Evolutionary conservation across 73 alveolate species (phyloP), one percentile per base, ranked within the genome.

Genomic region (Breviolum minutum): DNA sequence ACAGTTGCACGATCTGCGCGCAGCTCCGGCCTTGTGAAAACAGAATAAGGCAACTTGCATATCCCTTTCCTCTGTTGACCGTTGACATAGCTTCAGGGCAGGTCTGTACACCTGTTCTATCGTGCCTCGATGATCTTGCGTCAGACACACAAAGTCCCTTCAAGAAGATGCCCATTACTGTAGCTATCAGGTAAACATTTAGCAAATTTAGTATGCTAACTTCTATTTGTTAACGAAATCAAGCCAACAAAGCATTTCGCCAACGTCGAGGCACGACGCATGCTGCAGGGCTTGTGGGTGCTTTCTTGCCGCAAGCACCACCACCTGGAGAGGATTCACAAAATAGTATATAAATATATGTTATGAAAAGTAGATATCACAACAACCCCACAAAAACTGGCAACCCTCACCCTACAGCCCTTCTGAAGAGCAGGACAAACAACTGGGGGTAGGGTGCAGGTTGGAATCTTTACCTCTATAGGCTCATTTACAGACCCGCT

Each of bases 261-360:
- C 19, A n/a, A 9, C 32, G 70, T 30, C 87, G 70, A 54, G 97
- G 30, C 17, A 30, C 97, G 97, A 90, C 27, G 97, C 97, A 29
- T 90, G 69, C 76, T 90, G 97, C 71, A 90, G 60, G 77, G 97
- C 83, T 24, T 90, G 97, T 22, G 97, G 88, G 14, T 90, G 97
- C 76, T 71, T 77, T 62, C 77, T 77, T 61, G 97, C 97, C 20
- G 97, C 97, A 14, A 90, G 97, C 48, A 90, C 87, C 26, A 90
- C 97, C 87, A 90, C 97, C 97, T 90, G 88, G 63, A 24, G 5
- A 40, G 54, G 54, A 40, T 40, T 3, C 54, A 40, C 54, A 24
- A 26, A 30, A 77, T 8, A 22, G 0, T 32, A 77, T n/a, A 19
- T 16, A 32, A 77, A 30, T 10, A 30, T 30, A 77, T 16, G 27